These are phyloP conservation scores for Salinomyces thailandicus DNA, from an alignment of 2,329 filamentous ascomycete species.

Conservation along the genomic window DNA sequence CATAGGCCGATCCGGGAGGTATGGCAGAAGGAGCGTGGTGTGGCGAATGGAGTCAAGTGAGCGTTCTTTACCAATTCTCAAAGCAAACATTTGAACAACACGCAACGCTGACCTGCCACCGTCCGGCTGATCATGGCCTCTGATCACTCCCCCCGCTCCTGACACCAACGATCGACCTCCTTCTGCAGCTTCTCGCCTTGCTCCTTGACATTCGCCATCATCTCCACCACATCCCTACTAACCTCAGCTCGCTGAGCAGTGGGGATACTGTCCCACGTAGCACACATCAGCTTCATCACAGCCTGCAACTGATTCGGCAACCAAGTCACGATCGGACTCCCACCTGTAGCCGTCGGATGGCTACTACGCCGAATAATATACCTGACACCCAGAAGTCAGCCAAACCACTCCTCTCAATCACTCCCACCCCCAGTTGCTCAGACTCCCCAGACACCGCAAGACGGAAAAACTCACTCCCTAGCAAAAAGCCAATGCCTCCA, in stretches of 20 bases:
- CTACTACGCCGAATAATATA: slow-evolving; percentile 70
- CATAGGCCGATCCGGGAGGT: slow-evolving; percentile 14
- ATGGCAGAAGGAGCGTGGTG: slow-evolving; percentile 7
- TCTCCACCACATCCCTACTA: slow-evolving; percentile 28
- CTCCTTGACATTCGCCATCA: slow-evolving; percentile 56
- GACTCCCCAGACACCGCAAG: too few species aligned
- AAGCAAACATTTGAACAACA: too few species aligned
- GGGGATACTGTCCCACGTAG: slow-evolving; percentile 38
- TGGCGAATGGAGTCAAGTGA: not conserved
- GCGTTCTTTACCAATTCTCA: not conserved
- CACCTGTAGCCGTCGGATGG: slow-evolving; percentile 70
- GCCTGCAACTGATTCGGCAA: slow-evolving; percentile 70
- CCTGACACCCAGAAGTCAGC: too few species aligned
- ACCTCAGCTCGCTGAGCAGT: slow-evolving; percentile 10
- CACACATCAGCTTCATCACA: slow-evolving; percentile 59
- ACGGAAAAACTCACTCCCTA: slow-evolving; percentile 39
- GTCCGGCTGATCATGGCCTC: too few species aligned
- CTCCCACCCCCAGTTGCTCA: not conserved
- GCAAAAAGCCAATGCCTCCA: slow-evolving; percentile 84
- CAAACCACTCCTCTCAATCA: not conserved
- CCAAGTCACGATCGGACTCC: slow-evolving; percentile 76
- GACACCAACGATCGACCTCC: slow-evolving; percentile 66
- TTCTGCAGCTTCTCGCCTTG: slow-evolving; percentile 58
- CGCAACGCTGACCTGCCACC: too few species aligned
- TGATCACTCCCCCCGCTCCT: not conserved